Base-by-base conservation (phyloP, 768 basidiomycete species). In the Dacryopinax spathularia region DNA sequence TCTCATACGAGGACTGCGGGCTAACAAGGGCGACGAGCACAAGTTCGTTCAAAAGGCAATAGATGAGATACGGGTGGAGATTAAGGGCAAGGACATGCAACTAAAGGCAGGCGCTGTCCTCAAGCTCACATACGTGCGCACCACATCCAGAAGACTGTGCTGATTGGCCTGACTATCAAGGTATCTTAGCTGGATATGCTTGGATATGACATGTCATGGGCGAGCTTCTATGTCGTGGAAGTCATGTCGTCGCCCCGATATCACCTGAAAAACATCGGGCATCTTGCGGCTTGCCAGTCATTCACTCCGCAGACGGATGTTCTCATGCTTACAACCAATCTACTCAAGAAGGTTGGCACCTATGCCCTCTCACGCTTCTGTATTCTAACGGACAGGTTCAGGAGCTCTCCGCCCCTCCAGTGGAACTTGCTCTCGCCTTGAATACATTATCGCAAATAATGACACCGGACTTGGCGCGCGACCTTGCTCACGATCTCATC, bases 271-370 rank as follows among this genome's bases (percentile, higher is more conserved):
- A 85, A 84, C 29, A 87, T 98, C 60, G 96, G 96, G 13, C 98
- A 99, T 74, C 86, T 99, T 25, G 96, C 89, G 1, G 93, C 96
- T 2, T 75, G 83, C 39, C 85, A 93, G 75, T 94, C 93, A 0
- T 99, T 98, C 73, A 81, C 86, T 43, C 84, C 91, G 68, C 91
- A 95, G 64, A 98, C 96, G 0, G 96, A 98, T 69, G 95, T 98
- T 25, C 84, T 98, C 22, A 96, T 99, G 82, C 81, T 98, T 56
- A 96, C 95, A 2, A 96, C 95, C 10, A 99, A 99, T 75, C 77
- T 91, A 33, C 75, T 95, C 67, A 95, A 95, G 80, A 96, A 96
- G 82, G 92, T 89, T 64, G 65, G 83, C 70, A 5, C 20, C 62
- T 16, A 22, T 62, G 33, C 15, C 20, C 25, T 10, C 70, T 67